Evolutionary conservation across 768 basidiomycete species (phyloP).

Genomic region (Boletus vinaceobasis): DNA sequence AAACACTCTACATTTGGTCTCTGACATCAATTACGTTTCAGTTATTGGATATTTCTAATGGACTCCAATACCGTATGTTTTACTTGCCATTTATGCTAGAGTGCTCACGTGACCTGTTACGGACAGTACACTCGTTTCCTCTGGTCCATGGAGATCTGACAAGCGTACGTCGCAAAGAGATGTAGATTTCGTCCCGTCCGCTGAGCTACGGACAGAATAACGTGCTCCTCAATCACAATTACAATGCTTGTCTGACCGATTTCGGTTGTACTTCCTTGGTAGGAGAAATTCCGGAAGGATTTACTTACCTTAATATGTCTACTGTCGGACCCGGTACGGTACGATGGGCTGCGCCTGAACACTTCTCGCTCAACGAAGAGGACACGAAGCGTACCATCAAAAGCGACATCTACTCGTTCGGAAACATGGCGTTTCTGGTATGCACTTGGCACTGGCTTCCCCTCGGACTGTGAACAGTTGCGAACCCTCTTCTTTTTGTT

Average conservation of each 20-base stretch:
- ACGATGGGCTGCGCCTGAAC: slow-evolving; percentile 8
- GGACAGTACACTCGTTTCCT: slow-evolving; percentile 9
- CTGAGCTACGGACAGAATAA: slow-evolving; percentile 1
- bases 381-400: neutral
- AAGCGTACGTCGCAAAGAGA: neutral
- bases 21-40: neutral
- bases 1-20: neutral
- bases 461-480: too few relatives aligned
- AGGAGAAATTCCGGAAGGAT: slow-evolving; percentile 1
- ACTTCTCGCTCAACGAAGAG: neutral
- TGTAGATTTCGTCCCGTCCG: too few relatives aligned
- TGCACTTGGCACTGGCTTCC: neutral
- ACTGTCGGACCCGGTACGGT: slow-evolving; percentile 4
- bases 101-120: neutral
- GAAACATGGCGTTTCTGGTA: slow-evolving; percentile 4
- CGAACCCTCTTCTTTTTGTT: neutral
- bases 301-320: neutral
- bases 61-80: slow-evolving; percentile 4
- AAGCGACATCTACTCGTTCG: slow-evolving; percentile 10
- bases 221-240: slow-evolving; percentile 7
- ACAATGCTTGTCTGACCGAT: slow-evolving; percentile 4
- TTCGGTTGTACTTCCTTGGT: slow-evolving; percentile 10
- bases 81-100: neutral
- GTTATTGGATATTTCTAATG: slow-evolving; percentile 7
- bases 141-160: slow-evolving; percentile 7